Evolutionary conservation across 257 asterid genomes (phyloP).

Genomic region (Salvia hispanica): DNA sequence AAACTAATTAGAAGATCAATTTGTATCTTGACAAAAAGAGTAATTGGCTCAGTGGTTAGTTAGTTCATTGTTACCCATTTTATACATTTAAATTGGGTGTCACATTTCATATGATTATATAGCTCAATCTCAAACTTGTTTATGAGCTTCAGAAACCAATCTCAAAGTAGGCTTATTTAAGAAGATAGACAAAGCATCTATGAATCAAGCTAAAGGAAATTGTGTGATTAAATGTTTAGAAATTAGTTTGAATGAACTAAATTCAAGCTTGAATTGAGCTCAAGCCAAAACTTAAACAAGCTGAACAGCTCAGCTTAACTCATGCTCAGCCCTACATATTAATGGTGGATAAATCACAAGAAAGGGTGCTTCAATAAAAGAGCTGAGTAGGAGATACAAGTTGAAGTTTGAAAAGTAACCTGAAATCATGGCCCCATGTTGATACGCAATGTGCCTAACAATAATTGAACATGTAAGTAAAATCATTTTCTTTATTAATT

Average conservation of each 20-base stretch:
- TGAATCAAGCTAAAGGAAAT: not conserved
- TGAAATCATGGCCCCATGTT: constrained; percentile 98
- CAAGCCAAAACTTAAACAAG: not conserved
- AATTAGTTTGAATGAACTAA: not conserved
- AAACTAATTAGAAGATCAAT: not conserved
- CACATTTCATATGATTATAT: not conserved
- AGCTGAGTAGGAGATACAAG: constrained; percentile 18
- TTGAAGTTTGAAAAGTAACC: constrained; percentile 53
- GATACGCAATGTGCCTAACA: constrained; percentile 96
- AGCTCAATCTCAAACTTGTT: not conserved
- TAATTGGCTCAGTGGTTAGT: not conserved
- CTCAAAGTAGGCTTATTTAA: not conserved
- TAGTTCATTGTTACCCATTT: not conserved
- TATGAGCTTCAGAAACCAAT: not conserved
- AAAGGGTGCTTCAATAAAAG: constrained; percentile 18
- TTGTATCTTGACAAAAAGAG: not conserved
- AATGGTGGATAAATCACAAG: constrained; percentile 7
- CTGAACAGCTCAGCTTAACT: not conserved
- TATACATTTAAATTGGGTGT: not conserved
- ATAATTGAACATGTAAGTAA: constrained; percentile 29
- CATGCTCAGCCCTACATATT: not conserved
- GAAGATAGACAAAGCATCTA: not conserved
- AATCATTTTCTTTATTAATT: constrained; percentile 26
- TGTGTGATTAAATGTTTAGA: not conserved
- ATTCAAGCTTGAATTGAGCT: not conserved